A percentile compares a stretch with the other conserved stretches of the same genome.
Evolutionary conservation across 2,329 filamentous ascomycete genomes (phyloP).

Genomic region (Rutstroemia sp.): DNA sequence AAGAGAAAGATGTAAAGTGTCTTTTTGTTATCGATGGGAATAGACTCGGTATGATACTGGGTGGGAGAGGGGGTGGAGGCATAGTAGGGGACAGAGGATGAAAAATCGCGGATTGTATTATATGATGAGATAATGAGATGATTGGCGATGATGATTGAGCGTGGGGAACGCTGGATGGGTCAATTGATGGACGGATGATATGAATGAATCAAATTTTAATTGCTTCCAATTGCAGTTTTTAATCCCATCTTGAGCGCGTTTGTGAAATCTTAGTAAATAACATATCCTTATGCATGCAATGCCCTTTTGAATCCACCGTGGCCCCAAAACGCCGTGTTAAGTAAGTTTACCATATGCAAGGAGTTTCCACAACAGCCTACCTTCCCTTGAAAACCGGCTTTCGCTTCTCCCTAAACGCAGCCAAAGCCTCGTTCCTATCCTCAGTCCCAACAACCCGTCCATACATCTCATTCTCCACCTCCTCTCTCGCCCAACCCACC

Average conservation of each 20-base stretch:
- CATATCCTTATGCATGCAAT: too few species aligned
- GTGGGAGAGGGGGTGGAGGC: not conserved
- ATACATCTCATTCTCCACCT: slow-evolving; percentile 83
- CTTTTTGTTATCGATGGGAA: not conserved
- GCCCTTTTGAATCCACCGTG: not conserved
- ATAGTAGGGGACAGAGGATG: not conserved
- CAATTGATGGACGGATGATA: too few species aligned
- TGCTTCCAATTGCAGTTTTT: too few species aligned
- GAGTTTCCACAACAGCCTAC: slow-evolving; percentile 5
- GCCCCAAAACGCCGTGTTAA: not conserved
- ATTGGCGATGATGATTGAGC: too few species aligned
- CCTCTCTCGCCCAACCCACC: slow-evolving; percentile 64
- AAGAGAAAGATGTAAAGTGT: slow-evolving; percentile 33
- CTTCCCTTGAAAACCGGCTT: slow-evolving; percentile 58
- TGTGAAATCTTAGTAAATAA: too few species aligned
- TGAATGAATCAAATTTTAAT: too few species aligned
- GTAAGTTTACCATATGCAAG: not conserved
- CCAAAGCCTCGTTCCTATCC: slow-evolving; percentile 81
- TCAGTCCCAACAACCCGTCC: slow-evolving; percentile 74
- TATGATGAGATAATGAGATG: too few species aligned
- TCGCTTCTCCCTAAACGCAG: slow-evolving; percentile 74
- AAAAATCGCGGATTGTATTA: not conserved
- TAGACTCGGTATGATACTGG: not conserved
- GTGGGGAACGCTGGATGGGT: too few species aligned
- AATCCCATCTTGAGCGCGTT: too few species aligned